These are phyloP conservation scores for Blepharisma undulans DNA, from an alignment of 169 alveolate species.

Conservation along the genomic window DNA sequence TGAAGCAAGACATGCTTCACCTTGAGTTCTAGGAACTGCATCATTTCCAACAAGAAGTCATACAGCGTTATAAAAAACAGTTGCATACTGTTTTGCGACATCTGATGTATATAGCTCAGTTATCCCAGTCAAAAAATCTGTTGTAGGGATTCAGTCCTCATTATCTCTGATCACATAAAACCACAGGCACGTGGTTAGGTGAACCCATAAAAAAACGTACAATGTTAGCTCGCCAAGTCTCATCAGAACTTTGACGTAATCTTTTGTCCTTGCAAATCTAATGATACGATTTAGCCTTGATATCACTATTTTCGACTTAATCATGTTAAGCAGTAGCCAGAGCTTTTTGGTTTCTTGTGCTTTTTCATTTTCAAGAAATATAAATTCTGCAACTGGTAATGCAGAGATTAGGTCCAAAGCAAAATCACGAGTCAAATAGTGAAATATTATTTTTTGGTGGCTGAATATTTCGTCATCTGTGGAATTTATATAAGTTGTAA, in stretches of 20 bases:
- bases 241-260: slow-evolving; percentile 38
- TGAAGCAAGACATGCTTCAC: slow-evolving; percentile 38
- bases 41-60: slow-evolving; percentile 59
- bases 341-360: neutral
- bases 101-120: neutral
- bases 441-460: slow-evolving; percentile 39
- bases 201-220: slow-evolving; percentile 44
- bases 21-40: slow-evolving; percentile 51
- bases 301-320: slow-evolving; percentile 48
- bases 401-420: slow-evolving; percentile 51
- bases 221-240: slow-evolving; percentile 41
- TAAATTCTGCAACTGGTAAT: slow-evolving; percentile 51
- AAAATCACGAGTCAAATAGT: slow-evolving; percentile 42
- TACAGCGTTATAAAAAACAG: slow-evolving; percentile 50
- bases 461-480: slow-evolving; percentile 54
- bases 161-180: slow-evolving; percentile 39
- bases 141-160: slow-evolving; percentile 52
- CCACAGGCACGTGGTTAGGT: slow-evolving; percentile 49
- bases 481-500: slow-evolving; percentile 50
- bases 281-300: slow-evolving; percentile 49
- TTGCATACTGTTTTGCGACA: slow-evolving; percentile 36
- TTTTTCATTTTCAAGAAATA: neutral
- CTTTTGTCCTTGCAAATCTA: slow-evolving; percentile 42
- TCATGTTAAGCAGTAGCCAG: slow-evolving; percentile 32
- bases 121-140: slow-evolving; percentile 4